phyloP scores from a whole-genome alignment of 78 protist genomes.

The Dictyostelium intermedium region DNA sequence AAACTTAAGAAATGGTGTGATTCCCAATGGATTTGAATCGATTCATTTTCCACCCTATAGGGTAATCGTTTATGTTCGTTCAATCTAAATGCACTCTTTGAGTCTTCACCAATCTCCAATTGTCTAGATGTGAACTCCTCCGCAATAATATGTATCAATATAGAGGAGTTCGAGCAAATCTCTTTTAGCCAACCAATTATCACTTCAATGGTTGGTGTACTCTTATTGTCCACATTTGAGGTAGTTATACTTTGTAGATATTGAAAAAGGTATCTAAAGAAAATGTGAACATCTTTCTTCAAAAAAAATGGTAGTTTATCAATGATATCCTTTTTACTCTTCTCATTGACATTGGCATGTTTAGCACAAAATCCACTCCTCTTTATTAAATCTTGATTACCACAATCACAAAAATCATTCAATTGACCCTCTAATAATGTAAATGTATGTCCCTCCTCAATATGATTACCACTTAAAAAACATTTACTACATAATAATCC shows the following conservation, averaged over 20 bases:
- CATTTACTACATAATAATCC: conserved; percentile 33
- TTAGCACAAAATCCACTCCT: conserved; percentile 1
- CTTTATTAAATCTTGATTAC: conserved; percentile 50
- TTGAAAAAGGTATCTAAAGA: conserved; percentile 53
- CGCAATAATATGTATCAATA: conserved; percentile 44
- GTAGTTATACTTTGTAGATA: conserved; percentile 22
- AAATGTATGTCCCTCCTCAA: conserved; percentile 39
- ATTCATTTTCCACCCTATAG: background rate
- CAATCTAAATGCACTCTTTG: background rate
- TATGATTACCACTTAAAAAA: conserved; percentile 66
- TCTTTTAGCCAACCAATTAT: conserved; percentile 36
- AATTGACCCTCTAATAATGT: background rate
- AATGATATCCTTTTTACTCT: background rate
- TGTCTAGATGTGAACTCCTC: conserved; percentile 32
- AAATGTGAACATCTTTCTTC: conserved; percentile 45
- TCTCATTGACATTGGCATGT: conserved; percentile 38
- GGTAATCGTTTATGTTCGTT: background rate
- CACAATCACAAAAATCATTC: conserved; percentile 70
- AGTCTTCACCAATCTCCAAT: conserved; percentile 28
- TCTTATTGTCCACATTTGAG: background rate
- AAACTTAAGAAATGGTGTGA: conserved; percentile 39
- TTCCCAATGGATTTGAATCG: background rate
- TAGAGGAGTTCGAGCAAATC: conserved; percentile 24
- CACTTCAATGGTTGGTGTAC: background rate
- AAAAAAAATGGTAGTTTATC: background rate